A percentile compares a stretch with the other conserved stretches of the same genome.
These are phyloP conservation scores for Magnaporthiopsis rhizophila DNA, from an alignment of 2,329 filamentous ascomycete genomes.

Conservation along the genomic window DNA sequence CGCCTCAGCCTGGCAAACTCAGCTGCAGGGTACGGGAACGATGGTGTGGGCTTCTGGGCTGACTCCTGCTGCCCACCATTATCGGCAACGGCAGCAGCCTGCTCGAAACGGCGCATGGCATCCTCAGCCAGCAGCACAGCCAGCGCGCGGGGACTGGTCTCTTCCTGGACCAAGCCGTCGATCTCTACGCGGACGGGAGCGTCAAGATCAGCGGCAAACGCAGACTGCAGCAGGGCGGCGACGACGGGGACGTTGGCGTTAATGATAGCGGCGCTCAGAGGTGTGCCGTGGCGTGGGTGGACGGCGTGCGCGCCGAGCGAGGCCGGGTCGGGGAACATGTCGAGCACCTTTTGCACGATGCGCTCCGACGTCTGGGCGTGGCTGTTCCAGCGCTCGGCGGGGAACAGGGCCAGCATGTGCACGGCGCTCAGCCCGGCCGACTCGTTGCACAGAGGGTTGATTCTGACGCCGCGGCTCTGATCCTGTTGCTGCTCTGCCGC, in stretches of 20 bases:
- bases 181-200: background rate
- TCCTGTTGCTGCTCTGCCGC: background rate
- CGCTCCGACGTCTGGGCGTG: conserved; percentile 10
- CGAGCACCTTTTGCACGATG: conserved; percentile 9
- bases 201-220: background rate
- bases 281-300: background rate
- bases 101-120: conserved; percentile 3
- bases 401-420: conserved; percentile 7
- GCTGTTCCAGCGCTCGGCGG: conserved; percentile 6
- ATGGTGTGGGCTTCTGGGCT: background rate
- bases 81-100: background rate
- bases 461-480: background rate
- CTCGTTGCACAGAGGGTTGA: conserved; percentile 1
- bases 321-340: conserved; percentile 6
- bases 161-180: background rate
- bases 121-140: background rate
- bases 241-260: conserved; percentile 1
- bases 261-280: background rate
- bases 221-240: background rate
- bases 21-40: background rate
- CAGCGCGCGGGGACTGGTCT: background rate
- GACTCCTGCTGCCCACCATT: background rate
- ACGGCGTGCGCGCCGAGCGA: conserved; percentile 4
- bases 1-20: background rate
- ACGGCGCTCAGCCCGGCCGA: conserved; percentile 7